phyloP scores from a whole-genome alignment of 169 alveolate species.

The Cryptosporidium andersoni region DNA sequence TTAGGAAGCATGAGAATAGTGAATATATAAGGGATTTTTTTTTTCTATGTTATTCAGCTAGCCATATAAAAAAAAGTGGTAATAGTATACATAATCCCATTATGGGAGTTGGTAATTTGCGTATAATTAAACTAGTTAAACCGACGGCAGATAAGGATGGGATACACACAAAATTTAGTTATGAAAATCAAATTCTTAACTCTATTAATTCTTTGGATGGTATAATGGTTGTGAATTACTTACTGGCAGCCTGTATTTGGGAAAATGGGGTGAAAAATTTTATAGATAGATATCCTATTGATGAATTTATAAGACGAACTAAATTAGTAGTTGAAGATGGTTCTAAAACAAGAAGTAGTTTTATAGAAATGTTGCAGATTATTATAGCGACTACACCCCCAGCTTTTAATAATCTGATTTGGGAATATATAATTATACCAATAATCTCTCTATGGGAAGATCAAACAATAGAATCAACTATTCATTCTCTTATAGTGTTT shows the following conservation, averaged over 20 bases:
- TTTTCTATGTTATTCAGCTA: conserved; percentile 26
- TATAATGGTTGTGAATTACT: conserved; percentile 17
- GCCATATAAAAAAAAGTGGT: neutral
- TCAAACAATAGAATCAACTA: neutral
- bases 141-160: conserved; percentile 7
- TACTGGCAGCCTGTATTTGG: conserved; percentile 36
- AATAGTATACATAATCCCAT: neutral
- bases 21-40: neutral
- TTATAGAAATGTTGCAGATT: neutral
- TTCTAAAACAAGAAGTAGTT: neutral
- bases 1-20: neutral
- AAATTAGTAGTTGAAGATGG: neutral
- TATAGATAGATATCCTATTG: conserved; percentile 12
- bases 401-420: neutral
- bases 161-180: neutral
- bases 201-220: conserved; percentile 17
- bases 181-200: conserved; percentile 11
- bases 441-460: neutral
- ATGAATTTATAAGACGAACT: neutral
- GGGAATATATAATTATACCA: conserved; percentile 34
- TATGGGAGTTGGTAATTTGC: neutral
- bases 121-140: conserved; percentile 35
- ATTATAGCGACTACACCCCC: conserved; percentile 36
- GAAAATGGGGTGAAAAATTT: conserved; percentile 23
- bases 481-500: neutral